Conservation (phyloP, 2,329 filamentous ascomycete genomes). For the Cercospora sp. region DNA sequence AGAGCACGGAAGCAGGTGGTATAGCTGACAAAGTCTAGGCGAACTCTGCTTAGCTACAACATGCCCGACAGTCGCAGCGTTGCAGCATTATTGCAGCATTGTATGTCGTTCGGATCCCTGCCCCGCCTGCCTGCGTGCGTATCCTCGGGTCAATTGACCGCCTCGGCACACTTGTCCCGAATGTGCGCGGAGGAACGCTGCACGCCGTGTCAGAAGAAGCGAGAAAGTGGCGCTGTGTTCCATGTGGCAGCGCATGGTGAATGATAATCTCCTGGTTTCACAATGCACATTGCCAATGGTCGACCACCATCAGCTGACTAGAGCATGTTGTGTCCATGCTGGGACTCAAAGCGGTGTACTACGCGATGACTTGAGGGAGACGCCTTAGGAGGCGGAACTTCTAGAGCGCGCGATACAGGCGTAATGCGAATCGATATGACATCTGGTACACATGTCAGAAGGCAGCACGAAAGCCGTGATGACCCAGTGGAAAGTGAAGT, state of each 20-base stretch:
- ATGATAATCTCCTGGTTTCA: not conserved
- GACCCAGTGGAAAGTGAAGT: not conserved
- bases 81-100: not conserved
- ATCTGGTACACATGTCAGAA: not conserved
- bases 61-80: not conserved
- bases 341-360: not conserved
- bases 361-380: too few relatives aligned
- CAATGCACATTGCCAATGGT: not conserved
- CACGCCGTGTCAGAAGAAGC: not conserved
- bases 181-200: not conserved
- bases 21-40: not conserved
- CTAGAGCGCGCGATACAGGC: not conserved
- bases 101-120: not conserved
- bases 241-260: not conserved
- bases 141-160: constrained; percentile 9
- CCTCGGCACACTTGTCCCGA: constrained; percentile 3
- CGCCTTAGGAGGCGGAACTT: too few relatives aligned
- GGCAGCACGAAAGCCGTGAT: not conserved
- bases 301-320: not conserved
- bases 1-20: not conserved
- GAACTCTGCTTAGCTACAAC: not conserved
- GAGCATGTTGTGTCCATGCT: not conserved
- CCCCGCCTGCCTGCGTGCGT: not conserved
- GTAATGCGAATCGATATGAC: not conserved
- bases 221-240: not conserved